Evolutionary conservation across 768 basidiomycete genomes (phyloP), one percentile per base, ranked within the genome.

Genomic region (Boletus insuetus): DNA sequence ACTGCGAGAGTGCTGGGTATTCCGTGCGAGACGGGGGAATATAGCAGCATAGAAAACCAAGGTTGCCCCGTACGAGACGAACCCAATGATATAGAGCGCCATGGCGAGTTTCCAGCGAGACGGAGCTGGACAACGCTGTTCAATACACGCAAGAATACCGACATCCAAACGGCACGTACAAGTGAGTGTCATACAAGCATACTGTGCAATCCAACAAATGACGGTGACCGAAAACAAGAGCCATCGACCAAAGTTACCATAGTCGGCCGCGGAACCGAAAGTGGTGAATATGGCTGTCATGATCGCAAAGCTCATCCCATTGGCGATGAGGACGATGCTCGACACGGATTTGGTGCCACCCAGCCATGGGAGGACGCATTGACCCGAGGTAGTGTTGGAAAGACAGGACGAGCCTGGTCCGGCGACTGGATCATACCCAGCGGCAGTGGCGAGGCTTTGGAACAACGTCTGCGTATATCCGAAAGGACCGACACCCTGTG

Each of bases 221-320:
- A 83, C 70, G 0, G 91, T 93, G 11, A 86, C 68, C 17, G 77
- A 77, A 22, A 91, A 73, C n/a, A 93, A 75, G 10, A 92, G 68
- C 88, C 89, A 92, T 14, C 86, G 82, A 19, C 89, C 89, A 62
- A 92, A 90, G 20, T 58, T 70, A 12, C 71, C 70, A 45, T 71
- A 73, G 35, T 71, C 70, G 8, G 61, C 70, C 3, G 65, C 72
- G 10, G 74, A 74, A 12, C 85, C 84, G 40, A 93, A 83, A 0
- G 88, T 90, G 3, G 90, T 93, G 72, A 93, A 91, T 45, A 92
- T 82, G 32, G 79, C 58, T 0, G 91, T 91, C 89, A 92, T 91
- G 17, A 89, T 74, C 12, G 86, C 87, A 58, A 91, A 93, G 63
- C 84, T 84, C 49, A 86, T 73, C 1, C 90, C 89, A 45, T 88